Conservation (phyloP, 2,329 filamentous ascomycete species). For the Claviceps spartinae region DNA sequence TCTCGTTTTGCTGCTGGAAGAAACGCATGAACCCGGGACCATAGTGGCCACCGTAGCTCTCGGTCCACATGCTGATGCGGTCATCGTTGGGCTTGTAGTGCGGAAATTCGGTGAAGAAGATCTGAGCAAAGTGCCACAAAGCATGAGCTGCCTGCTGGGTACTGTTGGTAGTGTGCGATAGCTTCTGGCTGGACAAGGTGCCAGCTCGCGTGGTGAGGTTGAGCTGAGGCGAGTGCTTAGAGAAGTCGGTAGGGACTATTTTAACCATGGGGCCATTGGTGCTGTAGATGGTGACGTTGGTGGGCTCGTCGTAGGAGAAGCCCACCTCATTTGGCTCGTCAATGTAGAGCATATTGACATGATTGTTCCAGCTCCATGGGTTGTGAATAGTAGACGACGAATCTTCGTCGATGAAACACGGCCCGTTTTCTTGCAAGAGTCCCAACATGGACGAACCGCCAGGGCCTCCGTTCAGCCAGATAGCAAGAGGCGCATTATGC, state of each 20-base stretch:
- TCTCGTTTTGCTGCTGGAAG: conserved; percentile 50
- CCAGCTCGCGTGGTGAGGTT: conserved; percentile 25
- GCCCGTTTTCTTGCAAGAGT: conserved; percentile 48
- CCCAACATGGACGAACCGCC: conserved; percentile 49
- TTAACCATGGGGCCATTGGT: conserved; percentile 35
- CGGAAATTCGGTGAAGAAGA: conserved; percentile 43
- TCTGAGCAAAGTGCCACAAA: conserved; percentile 54
- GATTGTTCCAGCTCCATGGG: conserved; percentile 50
- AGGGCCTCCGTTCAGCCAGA: conserved; percentile 55
- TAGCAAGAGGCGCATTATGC: conserved; percentile 30
- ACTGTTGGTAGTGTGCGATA: conserved; percentile 28
- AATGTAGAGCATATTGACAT: conserved; percentile 40
- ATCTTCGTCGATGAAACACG: conserved; percentile 33
- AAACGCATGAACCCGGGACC: conserved; percentile 47
- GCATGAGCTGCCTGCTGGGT: conserved; percentile 41
- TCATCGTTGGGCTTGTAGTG: conserved; percentile 39
- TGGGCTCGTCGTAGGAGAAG: conserved; percentile 50
- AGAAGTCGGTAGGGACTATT: conserved; percentile 22
- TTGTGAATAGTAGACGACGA: conserved; percentile 39
- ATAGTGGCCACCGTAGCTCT: conserved; percentile 59
- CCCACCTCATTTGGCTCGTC: conserved; percentile 53
- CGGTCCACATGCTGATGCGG: conserved; percentile 51
- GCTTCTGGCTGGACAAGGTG: conserved; percentile 18
- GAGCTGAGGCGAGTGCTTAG: conserved; percentile 21
- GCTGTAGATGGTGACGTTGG: conserved; percentile 44